Percentiles rank a stretch among this genome's conserved stretches.
Evolutionary conservation across 305 asterid genomes (phyloP).

Genomic region (Fraxinus xanthoxyloides): DNA sequence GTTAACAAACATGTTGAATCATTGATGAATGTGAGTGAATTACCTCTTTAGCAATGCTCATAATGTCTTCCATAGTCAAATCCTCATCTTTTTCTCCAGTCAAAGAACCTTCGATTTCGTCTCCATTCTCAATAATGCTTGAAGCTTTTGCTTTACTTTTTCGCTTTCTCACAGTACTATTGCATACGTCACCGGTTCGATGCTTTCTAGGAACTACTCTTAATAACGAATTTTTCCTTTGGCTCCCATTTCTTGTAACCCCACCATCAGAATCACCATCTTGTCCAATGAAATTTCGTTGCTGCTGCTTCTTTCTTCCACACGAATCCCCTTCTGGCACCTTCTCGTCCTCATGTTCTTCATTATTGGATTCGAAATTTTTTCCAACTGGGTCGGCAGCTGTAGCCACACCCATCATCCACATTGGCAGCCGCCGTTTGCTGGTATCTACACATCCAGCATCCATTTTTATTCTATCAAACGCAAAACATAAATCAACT

Average conservation of each 20-base stretch:
- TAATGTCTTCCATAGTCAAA: constrained; percentile 1
- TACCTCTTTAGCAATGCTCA: neutral
- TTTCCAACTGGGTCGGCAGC: neutral
- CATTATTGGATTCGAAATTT: neutral
- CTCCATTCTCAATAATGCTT: constrained; percentile 4
- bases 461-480: neutral
- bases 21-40: neutral
- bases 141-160: neutral
- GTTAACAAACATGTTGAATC: neutral
- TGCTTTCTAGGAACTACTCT: neutral
- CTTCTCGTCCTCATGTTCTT: neutral
- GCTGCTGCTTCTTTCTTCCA: neutral
- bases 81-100: neutral
- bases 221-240: neutral
- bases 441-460: neutral
- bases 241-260: neutral
- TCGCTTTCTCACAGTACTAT: neutral
- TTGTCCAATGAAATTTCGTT: neutral
- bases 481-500: neutral
- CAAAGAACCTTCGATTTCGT: neutral
- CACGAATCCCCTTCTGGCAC: neutral
- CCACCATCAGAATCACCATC: neutral
- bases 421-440: constrained; percentile 5
- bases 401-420: neutral
- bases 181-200: neutral